phyloP scores from a whole-genome alignment of 331 rosid species.

The Pyracantha coccinea region DNA sequence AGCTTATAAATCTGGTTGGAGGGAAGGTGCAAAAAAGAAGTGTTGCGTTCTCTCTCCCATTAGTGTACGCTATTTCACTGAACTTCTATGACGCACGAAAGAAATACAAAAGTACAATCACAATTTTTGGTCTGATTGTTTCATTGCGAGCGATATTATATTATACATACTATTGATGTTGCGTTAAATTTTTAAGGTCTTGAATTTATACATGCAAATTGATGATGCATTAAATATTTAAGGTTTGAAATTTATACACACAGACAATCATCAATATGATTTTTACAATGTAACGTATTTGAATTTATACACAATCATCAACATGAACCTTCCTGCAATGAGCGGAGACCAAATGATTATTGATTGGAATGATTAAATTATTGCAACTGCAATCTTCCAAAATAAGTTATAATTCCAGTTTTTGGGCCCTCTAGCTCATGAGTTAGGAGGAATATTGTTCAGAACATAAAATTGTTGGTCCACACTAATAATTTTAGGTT shows the following conservation, averaged over 20 bases:
- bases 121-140: fast-evolving
- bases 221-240: no score
- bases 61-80: constrained; percentile 5
- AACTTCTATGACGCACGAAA: constrained; percentile 1
- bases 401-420: not conserved
- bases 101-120: not conserved
- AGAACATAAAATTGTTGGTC: not conserved
- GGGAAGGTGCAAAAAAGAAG: constrained; percentile 4
- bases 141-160: no score
- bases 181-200: no score
- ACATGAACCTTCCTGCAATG: not conserved
- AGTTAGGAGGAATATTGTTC: no score
- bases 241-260: not conserved
- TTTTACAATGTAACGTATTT: no score
- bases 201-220: no score
- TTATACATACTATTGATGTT: no score
- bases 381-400: not conserved
- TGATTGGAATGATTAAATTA: not conserved
- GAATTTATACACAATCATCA: not conserved
- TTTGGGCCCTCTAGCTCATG: not conserved
- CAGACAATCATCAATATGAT: no score
- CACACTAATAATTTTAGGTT: not conserved
- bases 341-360: not conserved
- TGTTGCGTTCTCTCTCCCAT: constrained; percentile 8
- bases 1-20: not conserved